A percentile compares a stretch with the other conserved stretches of the same genome.
These are phyloP conservation scores for Gossypium sturtianum DNA, from an alignment of 345 rosid species.

Conservation along the genomic window DNA sequence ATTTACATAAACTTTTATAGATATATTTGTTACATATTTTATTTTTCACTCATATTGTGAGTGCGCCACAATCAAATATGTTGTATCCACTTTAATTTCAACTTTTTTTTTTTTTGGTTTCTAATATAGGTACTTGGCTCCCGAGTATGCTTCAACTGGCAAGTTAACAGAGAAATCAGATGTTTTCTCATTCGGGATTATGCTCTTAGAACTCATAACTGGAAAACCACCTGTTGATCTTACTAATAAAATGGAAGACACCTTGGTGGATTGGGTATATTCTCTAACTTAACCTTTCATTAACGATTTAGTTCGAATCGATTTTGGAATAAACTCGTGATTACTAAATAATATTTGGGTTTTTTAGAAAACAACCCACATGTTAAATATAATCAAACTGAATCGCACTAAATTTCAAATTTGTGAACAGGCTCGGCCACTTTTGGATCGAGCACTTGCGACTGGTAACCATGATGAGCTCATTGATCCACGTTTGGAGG, in stretches of 20 bases:
- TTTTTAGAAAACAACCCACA: no score
- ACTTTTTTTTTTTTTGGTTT: background rate
- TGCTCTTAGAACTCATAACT: constrained; percentile 83
- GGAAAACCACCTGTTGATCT: constrained; percentile 74
- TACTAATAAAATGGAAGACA: constrained; percentile 52
- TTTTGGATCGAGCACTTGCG: constrained; percentile 36
- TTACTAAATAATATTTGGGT: no score
- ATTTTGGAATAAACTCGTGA: no score
- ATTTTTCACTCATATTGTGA: no score
- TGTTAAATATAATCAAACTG: no score
- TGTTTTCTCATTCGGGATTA: constrained; percentile 91
- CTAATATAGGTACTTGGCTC: constrained; percentile 74
- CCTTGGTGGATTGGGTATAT: constrained; percentile 87
- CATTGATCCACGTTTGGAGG: constrained; percentile 54
- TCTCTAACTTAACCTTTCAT: background rate
- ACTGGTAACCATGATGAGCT: constrained; percentile 47
- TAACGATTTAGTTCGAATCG: no score
- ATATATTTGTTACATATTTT: no score
- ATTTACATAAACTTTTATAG: no score
- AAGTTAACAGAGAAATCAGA: constrained; percentile 88
- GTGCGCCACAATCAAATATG: no score
- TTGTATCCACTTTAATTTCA: background rate
- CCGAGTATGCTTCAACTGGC: constrained; percentile 91
- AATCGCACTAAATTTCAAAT: no score
- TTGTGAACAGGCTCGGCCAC: constrained; percentile 62